These are phyloP conservation scores for Baudoinia panamericana DNA, from an alignment of 495 filamentous ascomycete genomes.

Conservation along the genomic window DNA sequence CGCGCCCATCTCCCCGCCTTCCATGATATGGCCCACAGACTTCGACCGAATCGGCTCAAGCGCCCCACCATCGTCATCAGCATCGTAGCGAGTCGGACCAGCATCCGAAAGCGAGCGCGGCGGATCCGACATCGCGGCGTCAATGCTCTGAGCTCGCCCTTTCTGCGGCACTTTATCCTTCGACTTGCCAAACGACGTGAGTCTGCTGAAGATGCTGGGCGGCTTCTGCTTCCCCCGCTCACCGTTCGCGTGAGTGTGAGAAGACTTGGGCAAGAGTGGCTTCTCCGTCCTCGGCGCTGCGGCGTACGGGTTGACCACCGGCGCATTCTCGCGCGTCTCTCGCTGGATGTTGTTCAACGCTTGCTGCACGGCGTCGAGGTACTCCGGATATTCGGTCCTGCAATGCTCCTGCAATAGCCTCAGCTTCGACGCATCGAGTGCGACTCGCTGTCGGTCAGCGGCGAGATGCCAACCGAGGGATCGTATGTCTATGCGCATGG, in stretches of 20 bases:
- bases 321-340: conserved; percentile 9
- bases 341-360: conserved; percentile 14
- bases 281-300: background rate
- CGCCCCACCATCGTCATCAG: background rate
- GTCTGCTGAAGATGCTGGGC: conserved; percentile 9
- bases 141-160: background rate
- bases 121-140: conserved; percentile 3
- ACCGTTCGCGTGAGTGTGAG: background rate
- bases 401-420: conserved; percentile 23
- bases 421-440: conserved; percentile 23
- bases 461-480: conserved; percentile 26
- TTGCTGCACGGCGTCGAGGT: conserved; percentile 16
- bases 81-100: background rate
- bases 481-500: conserved; percentile 26
- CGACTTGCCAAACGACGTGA: conserved; percentile 10
- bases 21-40: conserved; percentile 14
- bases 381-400: conserved; percentile 23
- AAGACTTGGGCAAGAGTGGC: background rate
- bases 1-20: background rate
- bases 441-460: conserved; percentile 6
- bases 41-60: conserved; percentile 9
- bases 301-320: background rate
- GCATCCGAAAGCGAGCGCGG: conserved; percentile 11
- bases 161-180: background rate
- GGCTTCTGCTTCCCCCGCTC: conserved; percentile 2